These are phyloP conservation scores for Diutina ranongensis DNA, from an alignment of 1,139 yeast genomes.

Conservation along the genomic window DNA sequence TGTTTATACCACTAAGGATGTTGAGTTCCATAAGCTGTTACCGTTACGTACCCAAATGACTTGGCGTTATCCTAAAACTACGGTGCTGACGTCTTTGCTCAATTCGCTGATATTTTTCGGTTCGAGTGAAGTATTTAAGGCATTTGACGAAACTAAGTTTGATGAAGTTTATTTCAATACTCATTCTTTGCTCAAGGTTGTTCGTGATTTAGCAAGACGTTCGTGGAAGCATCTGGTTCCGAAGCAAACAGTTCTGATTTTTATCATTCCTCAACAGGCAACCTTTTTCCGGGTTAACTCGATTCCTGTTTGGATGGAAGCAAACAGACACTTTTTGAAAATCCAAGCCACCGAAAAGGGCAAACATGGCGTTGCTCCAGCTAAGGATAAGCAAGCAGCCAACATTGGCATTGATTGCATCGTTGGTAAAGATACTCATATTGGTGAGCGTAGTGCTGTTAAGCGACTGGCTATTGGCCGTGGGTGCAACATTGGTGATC, in stretches of 20 bases:
- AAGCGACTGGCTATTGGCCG: constrained; percentile 71
- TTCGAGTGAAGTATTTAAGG: constrained; percentile 34
- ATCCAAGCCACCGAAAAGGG: constrained; percentile 17
- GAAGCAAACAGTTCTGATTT: constrained; percentile 53
- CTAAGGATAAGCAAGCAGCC: constrained; percentile 52
- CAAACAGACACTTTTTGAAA: constrained; percentile 72
- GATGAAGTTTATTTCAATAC: constrained; percentile 26
- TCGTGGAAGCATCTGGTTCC: constrained; percentile 71
- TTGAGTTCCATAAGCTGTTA: constrained; percentile 56
- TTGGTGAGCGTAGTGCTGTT: constrained; percentile 75
- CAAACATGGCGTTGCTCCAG: constrained; percentile 7
- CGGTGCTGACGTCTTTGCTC: constrained; percentile 63
- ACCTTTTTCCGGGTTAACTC: constrained; percentile 70
- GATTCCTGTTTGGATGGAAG: constrained; percentile 76
- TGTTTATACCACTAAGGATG: constrained; percentile 52
- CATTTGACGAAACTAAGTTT: constrained; percentile 24
- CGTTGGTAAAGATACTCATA: constrained; percentile 44
- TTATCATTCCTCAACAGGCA: constrained; percentile 52
- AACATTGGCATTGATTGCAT: constrained; percentile 82
- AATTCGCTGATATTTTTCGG: constrained; percentile 80
- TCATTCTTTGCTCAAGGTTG: constrained; percentile 54
- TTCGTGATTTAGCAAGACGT: constrained; percentile 80
- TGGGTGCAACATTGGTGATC: constrained; percentile 69
- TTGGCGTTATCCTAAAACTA: constrained; percentile 76
- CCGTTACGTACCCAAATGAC: constrained; percentile 76